These are phyloP conservation scores for Smallanthus sonchifolius DNA, from an alignment of 129 eudicot genomes.

Conservation along the genomic window DNA sequence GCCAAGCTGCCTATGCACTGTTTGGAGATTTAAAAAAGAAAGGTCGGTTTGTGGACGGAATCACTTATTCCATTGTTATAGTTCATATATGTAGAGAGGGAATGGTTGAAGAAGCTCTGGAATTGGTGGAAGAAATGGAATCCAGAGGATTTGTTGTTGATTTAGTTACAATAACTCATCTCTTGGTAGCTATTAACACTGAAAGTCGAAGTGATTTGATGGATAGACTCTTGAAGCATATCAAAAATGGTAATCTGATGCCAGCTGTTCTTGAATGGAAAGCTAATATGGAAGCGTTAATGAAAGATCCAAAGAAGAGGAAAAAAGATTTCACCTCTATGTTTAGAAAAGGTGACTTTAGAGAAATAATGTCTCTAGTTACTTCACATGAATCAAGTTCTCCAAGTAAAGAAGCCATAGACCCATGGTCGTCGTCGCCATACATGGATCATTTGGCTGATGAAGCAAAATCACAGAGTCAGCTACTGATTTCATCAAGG, in stretches of 20 bases:
- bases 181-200: slow-evolving; percentile 54
- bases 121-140: slow-evolving; percentile 89
- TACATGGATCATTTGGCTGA: slow-evolving; percentile 75
- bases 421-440: slow-evolving; percentile 88
- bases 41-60: slow-evolving; percentile 71
- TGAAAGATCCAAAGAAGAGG: slow-evolving; percentile 47
- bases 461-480: slow-evolving; percentile 30
- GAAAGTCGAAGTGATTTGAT: slow-evolving; percentile 56
- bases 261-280: slow-evolving; percentile 68
- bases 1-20: slow-evolving; percentile 66
- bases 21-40: slow-evolving; percentile 78
- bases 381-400: slow-evolving; percentile 13
- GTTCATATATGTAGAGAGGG: slow-evolving; percentile 61
- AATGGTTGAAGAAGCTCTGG: slow-evolving; percentile 56
- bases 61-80: slow-evolving; percentile 71
- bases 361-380: slow-evolving; percentile 43
- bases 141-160: slow-evolving; percentile 77
- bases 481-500: slow-evolving; percentile 32
- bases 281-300: slow-evolving; percentile 62
- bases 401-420: slow-evolving; percentile 22
- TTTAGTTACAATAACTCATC: slow-evolving; percentile 73
- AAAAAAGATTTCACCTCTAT: slow-evolving; percentile 61
- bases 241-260: slow-evolving; percentile 58
- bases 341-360: slow-evolving; percentile 49
- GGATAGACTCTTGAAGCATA: slow-evolving; percentile 57